Conservation (phyloP, 441 rosid genomes). For the Brassica balearica region DNA sequence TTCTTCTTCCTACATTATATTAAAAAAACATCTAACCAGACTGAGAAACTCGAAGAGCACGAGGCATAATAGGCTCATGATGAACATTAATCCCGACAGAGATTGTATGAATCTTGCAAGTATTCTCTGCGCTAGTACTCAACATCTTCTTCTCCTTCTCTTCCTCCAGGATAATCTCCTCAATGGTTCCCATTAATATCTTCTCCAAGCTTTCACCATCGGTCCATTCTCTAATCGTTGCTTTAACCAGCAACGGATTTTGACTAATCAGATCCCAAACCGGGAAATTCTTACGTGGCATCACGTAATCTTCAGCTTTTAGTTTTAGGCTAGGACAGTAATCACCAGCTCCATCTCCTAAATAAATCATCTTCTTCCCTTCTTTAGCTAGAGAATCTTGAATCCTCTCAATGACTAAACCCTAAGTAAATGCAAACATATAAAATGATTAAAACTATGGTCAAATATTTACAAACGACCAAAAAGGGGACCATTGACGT, state of each 20-base stretch:
- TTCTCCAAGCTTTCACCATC: slow-evolving; percentile 71
- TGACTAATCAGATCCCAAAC: slow-evolving; percentile 76
- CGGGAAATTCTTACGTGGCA: slow-evolving; percentile 93
- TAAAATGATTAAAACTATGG: not conserved
- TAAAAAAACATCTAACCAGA: slow-evolving; percentile 18
- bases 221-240: slow-evolving; percentile 72
- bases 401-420: slow-evolving; percentile 65
- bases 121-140: slow-evolving; percentile 40
- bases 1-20: slow-evolving; percentile 5
- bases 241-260: slow-evolving; percentile 62
- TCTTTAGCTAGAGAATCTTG: slow-evolving; percentile 54
- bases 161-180: slow-evolving; percentile 35
- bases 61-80: slow-evolving; percentile 50
- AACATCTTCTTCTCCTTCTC: slow-evolving; percentile 22
- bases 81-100: slow-evolving; percentile 46
- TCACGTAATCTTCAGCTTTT: slow-evolving; percentile 56
- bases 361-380: slow-evolving; percentile 64
- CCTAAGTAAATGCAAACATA: slow-evolving; percentile 45
- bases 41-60: slow-evolving; percentile 57
- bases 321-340: slow-evolving; percentile 84
- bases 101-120: slow-evolving; percentile 64
- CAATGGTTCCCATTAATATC: slow-evolving; percentile 49
- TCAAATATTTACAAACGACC: not conserved
- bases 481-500: slow-evolving; percentile 7
- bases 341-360: slow-evolving; percentile 88